These are phyloP conservation scores for Populus alba DNA, from an alignment of 345 rosid species.

Conservation along the genomic window DNA sequence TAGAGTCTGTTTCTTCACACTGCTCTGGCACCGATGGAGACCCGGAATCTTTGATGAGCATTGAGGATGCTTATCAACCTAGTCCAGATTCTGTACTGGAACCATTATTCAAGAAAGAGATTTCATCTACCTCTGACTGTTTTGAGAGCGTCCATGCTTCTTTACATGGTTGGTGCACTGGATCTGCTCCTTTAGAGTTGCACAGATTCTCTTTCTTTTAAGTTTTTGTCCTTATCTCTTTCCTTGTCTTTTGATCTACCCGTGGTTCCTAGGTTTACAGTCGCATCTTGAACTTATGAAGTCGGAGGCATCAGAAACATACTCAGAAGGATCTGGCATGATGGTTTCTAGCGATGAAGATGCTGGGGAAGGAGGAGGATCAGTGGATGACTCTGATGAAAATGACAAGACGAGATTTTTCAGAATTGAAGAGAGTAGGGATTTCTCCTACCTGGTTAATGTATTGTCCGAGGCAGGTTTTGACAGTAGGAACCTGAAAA, in stretches of 20 bases:
- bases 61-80: conserved; percentile 56
- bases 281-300: conserved; percentile 46
- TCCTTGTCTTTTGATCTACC: neutral
- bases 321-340: conserved; percentile 54
- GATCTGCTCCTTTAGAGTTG: neutral
- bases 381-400: conserved; percentile 25
- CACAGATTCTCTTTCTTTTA: neutral
- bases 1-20: conserved; percentile 39
- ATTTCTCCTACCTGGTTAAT: conserved; percentile 64
- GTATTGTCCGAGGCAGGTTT: conserved; percentile 59
- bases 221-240: neutral
- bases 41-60: conserved; percentile 45
- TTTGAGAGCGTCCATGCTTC: conserved; percentile 21
- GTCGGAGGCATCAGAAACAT: conserved; percentile 48
- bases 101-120: conserved; percentile 36
- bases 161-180: conserved; percentile 42
- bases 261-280: conserved; percentile 34
- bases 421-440: conserved; percentile 45
- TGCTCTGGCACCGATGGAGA: conserved; percentile 41
- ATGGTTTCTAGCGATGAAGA: conserved; percentile 63
- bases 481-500: conserved; percentile 15
- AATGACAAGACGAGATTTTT: conserved; percentile 21
- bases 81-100: conserved; percentile 88
- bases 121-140: conserved; percentile 28
- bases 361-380: conserved; percentile 30